These are phyloP conservation scores for Uronychia setigera DNA, from an alignment of 73 alveolate species.

Conservation along the genomic window DNA sequence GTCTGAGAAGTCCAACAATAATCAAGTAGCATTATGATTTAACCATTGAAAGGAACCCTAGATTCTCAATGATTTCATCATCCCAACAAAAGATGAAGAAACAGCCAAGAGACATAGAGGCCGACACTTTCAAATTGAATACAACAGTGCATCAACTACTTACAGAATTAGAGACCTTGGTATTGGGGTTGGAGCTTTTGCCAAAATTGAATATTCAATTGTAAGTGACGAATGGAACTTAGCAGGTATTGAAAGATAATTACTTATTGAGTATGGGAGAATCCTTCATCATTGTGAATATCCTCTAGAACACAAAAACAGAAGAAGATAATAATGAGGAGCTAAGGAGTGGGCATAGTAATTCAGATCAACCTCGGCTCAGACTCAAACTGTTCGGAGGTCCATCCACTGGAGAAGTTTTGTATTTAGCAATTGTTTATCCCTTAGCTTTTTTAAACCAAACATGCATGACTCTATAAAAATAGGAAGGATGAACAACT, in stretches of 20 bases:
- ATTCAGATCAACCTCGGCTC: slow-evolving; percentile 14
- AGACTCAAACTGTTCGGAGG: slow-evolving; percentile 54
- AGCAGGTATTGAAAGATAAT: slow-evolving; percentile 39
- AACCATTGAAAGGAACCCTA: slow-evolving; percentile 4
- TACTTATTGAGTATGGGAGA: slow-evolving; percentile 30
- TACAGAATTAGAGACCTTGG: slow-evolving; percentile 69
- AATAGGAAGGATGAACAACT: slow-evolving; percentile 71
- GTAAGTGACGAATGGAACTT: too few relatives aligned
- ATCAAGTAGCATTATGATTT: too few relatives aligned
- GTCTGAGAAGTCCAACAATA: too few relatives aligned
- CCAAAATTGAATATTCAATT: slow-evolving; percentile 49
- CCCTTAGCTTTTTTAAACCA: too few relatives aligned
- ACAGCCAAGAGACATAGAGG: slow-evolving; percentile 66
- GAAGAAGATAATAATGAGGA: too few relatives aligned
- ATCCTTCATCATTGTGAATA: slow-evolving; percentile 4
- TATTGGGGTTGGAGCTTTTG: slow-evolving; percentile 34
- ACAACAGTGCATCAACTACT: slow-evolving; percentile 10
- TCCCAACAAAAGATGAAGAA: slow-evolving; percentile 70
- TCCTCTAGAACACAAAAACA: neutral
- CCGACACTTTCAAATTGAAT: slow-evolving; percentile 48
- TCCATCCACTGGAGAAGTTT: slow-evolving; percentile 53
- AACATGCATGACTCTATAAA: slow-evolving; percentile 30
- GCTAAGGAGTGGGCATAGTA: neutral
- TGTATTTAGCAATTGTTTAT: slow-evolving; percentile 4
- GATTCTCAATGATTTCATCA: slow-evolving; percentile 58